Conservation (phyloP, 164 flowering plant species). For the Amborella trichopoda region DNA sequence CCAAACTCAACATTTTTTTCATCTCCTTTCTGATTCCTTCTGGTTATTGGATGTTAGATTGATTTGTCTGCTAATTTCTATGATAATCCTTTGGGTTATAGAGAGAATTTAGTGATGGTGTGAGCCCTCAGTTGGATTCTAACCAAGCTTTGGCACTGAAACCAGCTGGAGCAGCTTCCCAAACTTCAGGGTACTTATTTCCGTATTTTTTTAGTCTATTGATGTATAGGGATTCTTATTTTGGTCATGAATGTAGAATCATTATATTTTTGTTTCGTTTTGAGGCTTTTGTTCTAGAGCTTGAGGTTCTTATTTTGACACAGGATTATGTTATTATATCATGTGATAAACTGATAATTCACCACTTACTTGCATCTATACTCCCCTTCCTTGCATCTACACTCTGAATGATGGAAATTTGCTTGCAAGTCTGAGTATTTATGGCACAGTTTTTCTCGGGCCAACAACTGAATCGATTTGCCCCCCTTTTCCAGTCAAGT, state of each 20-base stretch:
- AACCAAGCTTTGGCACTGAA: slow-evolving; percentile 70
- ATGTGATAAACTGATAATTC: no score
- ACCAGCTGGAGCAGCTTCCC: slow-evolving; percentile 61
- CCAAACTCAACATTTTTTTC: background rate
- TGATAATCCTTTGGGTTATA: slow-evolving; percentile 26
- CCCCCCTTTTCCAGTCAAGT: slow-evolving; percentile 47
- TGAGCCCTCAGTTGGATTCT: slow-evolving; percentile 62
- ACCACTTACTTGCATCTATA: no score
- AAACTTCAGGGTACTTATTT: slow-evolving; percentile 62
- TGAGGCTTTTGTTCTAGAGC: no score
- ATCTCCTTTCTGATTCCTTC: background rate
- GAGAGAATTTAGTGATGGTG: slow-evolving; percentile 68
- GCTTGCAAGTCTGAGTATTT: no score
- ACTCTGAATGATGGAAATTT: no score
- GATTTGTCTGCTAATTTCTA: background rate
- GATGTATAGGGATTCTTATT: background rate
- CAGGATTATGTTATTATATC: no score
- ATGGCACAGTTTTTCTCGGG: background rate
- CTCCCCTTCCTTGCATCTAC: no score
- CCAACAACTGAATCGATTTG: background rate
- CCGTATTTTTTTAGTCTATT: background rate
- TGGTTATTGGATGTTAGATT: background rate
- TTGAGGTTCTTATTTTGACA: no score
- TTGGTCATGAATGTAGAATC: background rate
- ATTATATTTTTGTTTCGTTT: no score